Evolutionary conservation across 352 stramenopile species (phyloP).

Genomic region (Thraustotheca clavata): DNA sequence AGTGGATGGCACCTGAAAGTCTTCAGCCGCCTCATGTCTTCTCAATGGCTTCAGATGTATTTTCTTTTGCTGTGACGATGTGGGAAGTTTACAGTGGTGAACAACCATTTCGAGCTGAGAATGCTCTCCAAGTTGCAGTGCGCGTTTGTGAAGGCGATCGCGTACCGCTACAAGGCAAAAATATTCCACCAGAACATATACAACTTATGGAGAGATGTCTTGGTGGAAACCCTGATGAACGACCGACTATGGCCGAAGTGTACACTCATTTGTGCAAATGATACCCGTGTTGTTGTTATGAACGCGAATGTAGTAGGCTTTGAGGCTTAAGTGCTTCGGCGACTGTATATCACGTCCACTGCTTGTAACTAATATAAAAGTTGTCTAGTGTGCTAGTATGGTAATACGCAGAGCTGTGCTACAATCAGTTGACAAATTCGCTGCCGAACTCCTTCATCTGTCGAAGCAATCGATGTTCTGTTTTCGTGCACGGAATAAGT

Average conservation of each 20-base stretch:
- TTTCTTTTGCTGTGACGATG: conserved; percentile 67
- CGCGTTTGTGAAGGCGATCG: conserved; percentile 57
- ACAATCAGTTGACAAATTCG: neutral
- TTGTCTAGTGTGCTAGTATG: neutral
- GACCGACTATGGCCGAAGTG: conserved; percentile 61
- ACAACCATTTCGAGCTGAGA: conserved; percentile 44
- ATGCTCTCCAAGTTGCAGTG: conserved; percentile 42
- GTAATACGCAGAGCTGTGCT: neutral
- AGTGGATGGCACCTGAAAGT: conserved; percentile 69
- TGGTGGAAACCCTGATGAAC: conserved; percentile 37
- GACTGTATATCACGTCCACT: neutral
- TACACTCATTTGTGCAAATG: conserved; percentile 24
- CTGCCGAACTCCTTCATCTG: neutral
- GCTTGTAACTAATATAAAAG: neutral
- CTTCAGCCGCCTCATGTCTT: conserved; percentile 57
- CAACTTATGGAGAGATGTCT: conserved; percentile 58
- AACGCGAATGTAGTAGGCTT: neutral
- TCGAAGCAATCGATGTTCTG: conserved; percentile 12
- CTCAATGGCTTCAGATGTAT: conserved; percentile 59
- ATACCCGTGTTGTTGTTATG: neutral
- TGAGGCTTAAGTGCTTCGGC: conserved; percentile 9
- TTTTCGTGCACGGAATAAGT: conserved; percentile 6
- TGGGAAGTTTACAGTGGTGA: conserved; percentile 67
- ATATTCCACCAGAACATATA: conserved; percentile 32
- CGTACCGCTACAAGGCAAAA: conserved; percentile 37